phyloP scores from a whole-genome alignment of 176 grass and related monocot genomes.

The Phoenix roebelenii region DNA sequence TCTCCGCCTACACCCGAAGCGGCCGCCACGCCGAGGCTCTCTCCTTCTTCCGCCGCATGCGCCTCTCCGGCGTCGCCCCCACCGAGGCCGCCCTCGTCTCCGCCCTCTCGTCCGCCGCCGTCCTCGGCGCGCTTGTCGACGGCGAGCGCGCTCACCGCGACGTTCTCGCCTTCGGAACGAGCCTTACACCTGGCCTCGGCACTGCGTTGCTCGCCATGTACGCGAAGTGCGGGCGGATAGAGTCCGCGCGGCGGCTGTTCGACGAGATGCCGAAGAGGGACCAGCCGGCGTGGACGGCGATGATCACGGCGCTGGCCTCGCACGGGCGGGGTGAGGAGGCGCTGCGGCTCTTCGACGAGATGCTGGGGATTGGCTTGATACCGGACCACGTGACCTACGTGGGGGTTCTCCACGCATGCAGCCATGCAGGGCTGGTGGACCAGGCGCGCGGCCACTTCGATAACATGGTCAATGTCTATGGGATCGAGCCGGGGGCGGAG shows the following conservation, averaged over 20 bases:
- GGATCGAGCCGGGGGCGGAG: constrained; percentile 12
- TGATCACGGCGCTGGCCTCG: constrained; percentile 15
- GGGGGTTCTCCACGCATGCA: constrained; percentile 18
- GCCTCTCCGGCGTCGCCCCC: not conserved
- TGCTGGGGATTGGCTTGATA: not conserved
- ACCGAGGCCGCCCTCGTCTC: constrained; percentile 13
- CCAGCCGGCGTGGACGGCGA: constrained; percentile 3
- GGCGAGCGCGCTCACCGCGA: constrained; percentile 12
- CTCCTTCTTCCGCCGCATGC: not conserved
- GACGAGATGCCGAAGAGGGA: constrained; percentile 13
- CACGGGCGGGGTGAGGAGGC: constrained; percentile 9
- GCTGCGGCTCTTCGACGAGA: constrained; percentile 17
- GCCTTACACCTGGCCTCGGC: not conserved
- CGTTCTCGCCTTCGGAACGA: not conserved
- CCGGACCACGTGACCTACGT: constrained; percentile 19
- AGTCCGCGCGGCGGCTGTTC: constrained; percentile 1
- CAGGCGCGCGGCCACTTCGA: constrained; percentile 7
- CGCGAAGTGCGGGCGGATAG: constrained; percentile 2
- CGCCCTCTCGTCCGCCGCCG: constrained; percentile 10
- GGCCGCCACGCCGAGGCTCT: constrained; percentile 4
- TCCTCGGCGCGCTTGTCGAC: constrained; percentile 7
- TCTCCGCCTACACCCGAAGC: not conserved
- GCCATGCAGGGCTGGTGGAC: constrained; percentile 17
- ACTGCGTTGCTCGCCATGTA: constrained; percentile 11
- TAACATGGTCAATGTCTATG: not conserved